phyloP scores from a whole-genome alignment of 805 yeast genomes.

The Candida chauliodis region DNA sequence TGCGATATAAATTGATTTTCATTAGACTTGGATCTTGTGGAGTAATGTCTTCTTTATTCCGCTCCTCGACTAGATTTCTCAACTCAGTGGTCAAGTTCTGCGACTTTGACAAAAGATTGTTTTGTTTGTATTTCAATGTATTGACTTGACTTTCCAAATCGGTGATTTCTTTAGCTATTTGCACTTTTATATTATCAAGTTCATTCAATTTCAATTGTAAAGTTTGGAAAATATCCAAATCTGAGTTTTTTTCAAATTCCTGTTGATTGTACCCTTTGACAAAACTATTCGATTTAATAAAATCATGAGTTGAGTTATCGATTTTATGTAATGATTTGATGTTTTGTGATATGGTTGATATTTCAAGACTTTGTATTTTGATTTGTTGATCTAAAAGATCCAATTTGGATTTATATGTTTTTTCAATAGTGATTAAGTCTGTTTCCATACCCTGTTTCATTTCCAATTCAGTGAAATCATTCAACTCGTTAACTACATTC shows the following conservation, averaged over 20 bases:
- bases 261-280: not conserved
- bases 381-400: conserved; percentile 12
- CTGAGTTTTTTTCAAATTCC: conserved; percentile 1
- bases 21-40: conserved; percentile 40
- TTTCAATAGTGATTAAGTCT: conserved; percentile 26
- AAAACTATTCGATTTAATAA: conserved; percentile 6
- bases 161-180: conserved; percentile 50
- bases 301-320: conserved; percentile 18
- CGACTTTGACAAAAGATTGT: conserved; percentile 34
- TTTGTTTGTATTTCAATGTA: conserved; percentile 26
- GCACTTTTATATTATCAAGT: conserved; percentile 45
- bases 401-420: conserved; percentile 23
- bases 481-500: conserved; percentile 19
- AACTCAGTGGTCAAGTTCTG: conserved; percentile 31
- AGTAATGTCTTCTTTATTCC: conserved; percentile 3
- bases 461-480: conserved; percentile 48
- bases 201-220: conserved; percentile 26
- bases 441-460: conserved; percentile 44
- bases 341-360: conserved; percentile 13
- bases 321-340: conserved; percentile 19
- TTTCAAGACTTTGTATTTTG: conserved; percentile 10
- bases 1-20: conserved; percentile 57
- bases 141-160: conserved; percentile 44
- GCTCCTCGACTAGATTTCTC: conserved; percentile 26
- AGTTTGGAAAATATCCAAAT: conserved; percentile 23